Conservation (phyloP, 1,284 basidiomycete genomes). For the Ceraceosorus guamensis region DNA sequence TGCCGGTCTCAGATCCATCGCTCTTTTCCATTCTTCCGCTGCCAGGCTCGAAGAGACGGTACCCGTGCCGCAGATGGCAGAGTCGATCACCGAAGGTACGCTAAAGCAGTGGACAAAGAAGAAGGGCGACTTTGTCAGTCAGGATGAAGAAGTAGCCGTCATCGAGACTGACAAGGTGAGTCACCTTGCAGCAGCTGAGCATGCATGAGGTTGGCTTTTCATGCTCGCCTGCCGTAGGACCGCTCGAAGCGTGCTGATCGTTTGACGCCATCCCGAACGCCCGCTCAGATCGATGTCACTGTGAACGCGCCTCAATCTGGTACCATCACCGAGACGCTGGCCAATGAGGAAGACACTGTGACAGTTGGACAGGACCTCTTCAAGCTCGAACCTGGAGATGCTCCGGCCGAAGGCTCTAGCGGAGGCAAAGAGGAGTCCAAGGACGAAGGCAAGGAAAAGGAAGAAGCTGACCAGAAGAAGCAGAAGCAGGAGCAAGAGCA, state of each 20-base stretch:
- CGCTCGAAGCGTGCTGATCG: neutral
- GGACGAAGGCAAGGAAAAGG: slow-evolving; percentile 42
- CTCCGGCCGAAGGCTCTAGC: slow-evolving; percentile 55
- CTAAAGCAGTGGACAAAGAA: slow-evolving; percentile 92
- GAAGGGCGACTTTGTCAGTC: slow-evolving; percentile 81
- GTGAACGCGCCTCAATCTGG: slow-evolving; percentile 89
- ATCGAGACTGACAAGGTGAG: slow-evolving; percentile 97
- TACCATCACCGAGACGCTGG: slow-evolving; percentile 77
- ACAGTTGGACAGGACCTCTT: slow-evolving; percentile 91
- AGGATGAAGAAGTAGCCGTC: slow-evolving; percentile 91
- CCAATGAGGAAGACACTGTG: slow-evolving; percentile 87
- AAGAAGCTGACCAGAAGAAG: slow-evolving; percentile 51
- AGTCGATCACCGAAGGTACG: slow-evolving; percentile 96
- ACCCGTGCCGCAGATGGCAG: slow-evolving; percentile 97
- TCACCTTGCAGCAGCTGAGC: neutral
- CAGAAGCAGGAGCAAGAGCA: slow-evolving; percentile 47
- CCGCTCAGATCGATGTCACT: slow-evolving; percentile 79
- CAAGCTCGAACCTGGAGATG: slow-evolving; percentile 71
- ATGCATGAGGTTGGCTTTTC: no score
- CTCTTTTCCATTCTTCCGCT: slow-evolving; percentile 12
- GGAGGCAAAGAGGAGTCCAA: slow-evolving; percentile 47
- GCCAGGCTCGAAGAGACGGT: slow-evolving; percentile 59
- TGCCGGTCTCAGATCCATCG: no score
- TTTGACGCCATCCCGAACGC: neutral
- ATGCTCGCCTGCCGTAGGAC: no score